Conservation (phyloP, 495 filamentous ascomycete species). For the Trichoderma gamsii region DNA sequence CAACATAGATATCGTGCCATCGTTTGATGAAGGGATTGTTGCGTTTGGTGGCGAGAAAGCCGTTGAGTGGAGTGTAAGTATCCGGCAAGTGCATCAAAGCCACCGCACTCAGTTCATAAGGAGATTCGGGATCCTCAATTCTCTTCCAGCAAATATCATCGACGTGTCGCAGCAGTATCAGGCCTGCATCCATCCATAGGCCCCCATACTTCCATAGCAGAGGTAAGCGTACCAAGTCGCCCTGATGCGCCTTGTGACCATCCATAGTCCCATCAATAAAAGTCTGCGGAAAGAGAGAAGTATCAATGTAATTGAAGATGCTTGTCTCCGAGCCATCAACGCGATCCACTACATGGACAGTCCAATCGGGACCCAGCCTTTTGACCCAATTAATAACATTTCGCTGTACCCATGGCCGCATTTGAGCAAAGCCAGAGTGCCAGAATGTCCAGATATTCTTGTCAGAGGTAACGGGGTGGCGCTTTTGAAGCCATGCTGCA, state of each 20-base stretch:
- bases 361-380: slow-evolving; percentile 27
- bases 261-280: slow-evolving; percentile 34
- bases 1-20: slow-evolving; percentile 34
- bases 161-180: slow-evolving; percentile 31
- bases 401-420: slow-evolving; percentile 34
- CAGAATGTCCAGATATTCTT: slow-evolving; percentile 43
- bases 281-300: slow-evolving; percentile 24
- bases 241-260: slow-evolving; percentile 29
- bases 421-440: slow-evolving; percentile 30
- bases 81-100: slow-evolving; percentile 26
- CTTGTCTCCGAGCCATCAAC: slow-evolving; percentile 27
- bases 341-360: slow-evolving; percentile 27
- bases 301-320: slow-evolving; percentile 20
- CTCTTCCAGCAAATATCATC: slow-evolving; percentile 40
- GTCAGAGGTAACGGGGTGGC: slow-evolving; percentile 22
- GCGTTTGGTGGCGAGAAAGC: slow-evolving; percentile 33
- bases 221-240: slow-evolving; percentile 35
- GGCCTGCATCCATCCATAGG: slow-evolving; percentile 37
- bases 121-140: slow-evolving; percentile 32
- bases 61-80: slow-evolving; percentile 31
- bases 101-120: slow-evolving; percentile 31
- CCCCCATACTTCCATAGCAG: slow-evolving; percentile 33
- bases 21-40: slow-evolving; percentile 34
- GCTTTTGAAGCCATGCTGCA: slow-evolving; percentile 23
- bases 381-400: slow-evolving; percentile 34